These are phyloP conservation scores for Haplosporangium gracile DNA, from an alignment of 192 early-diverging fungal genomes.

Conservation along the genomic window DNA sequence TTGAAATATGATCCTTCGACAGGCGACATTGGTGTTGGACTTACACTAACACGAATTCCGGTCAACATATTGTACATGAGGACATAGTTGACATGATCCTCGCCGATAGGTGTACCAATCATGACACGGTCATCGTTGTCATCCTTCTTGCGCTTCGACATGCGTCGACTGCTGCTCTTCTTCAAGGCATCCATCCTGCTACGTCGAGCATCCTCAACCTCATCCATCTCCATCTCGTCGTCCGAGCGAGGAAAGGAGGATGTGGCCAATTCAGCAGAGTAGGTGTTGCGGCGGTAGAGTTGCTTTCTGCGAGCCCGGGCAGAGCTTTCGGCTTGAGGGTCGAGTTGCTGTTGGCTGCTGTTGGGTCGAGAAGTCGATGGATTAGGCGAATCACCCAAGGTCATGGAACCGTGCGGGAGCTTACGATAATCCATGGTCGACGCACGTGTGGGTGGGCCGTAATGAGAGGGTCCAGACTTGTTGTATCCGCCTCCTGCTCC, in stretches of 20 bases:
- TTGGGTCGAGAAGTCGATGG: slow-evolving; percentile 26
- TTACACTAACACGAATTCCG: slow-evolving; percentile 91
- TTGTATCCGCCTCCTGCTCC: slow-evolving; percentile 49
- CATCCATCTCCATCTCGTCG: slow-evolving; percentile 60
- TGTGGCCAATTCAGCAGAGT: slow-evolving; percentile 57
- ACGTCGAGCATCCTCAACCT: slow-evolving; percentile 49
- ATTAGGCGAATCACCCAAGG: slow-evolving; percentile 24
- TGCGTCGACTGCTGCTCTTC: slow-evolving; percentile 56
- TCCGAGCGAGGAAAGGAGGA: slow-evolving; percentile 51
- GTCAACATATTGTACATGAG: slow-evolving; percentile 99
- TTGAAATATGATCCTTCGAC: background rate
- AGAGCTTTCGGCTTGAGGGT: slow-evolving; percentile 24
- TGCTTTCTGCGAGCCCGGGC: slow-evolving; percentile 24
- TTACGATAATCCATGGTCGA: slow-evolving; percentile 52
- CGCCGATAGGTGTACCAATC: slow-evolving; percentile 90
- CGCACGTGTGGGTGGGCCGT: slow-evolving; percentile 34
- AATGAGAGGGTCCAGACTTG: background rate
- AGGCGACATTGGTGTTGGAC: slow-evolving; percentile 23
- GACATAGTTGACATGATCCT: slow-evolving; percentile 96
- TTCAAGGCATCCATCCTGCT: slow-evolving; percentile 49
- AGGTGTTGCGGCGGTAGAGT: slow-evolving; percentile 60
- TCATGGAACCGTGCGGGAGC: slow-evolving; percentile 8
- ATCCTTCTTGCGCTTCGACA: slow-evolving; percentile 59
- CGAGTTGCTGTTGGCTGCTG: slow-evolving; percentile 6
- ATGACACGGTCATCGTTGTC: slow-evolving; percentile 60